Percentiles rank a stretch among this genome's conserved stretches.
phyloP scores from a whole-genome alignment of 495 filamentous ascomycete species.

The Talaromyces trachyspermus region DNA sequence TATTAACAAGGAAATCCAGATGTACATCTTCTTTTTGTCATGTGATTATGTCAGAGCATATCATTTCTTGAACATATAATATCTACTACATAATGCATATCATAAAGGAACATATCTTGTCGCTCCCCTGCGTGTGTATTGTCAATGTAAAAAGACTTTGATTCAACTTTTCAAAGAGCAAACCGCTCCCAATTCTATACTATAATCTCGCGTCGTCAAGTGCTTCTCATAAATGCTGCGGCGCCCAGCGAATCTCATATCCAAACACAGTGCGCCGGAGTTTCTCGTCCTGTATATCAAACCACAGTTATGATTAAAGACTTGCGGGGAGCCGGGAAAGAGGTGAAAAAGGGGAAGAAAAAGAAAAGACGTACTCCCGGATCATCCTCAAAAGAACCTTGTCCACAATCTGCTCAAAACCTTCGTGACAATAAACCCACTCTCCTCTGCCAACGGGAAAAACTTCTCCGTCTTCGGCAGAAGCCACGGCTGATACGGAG shows the following conservation, averaged over 20 bases:
- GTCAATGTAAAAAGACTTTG: no score
- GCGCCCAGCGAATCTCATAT: conserved; percentile 47
- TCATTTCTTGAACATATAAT: not conserved
- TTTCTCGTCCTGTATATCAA: conserved; percentile 48
- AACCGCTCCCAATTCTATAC: no score
- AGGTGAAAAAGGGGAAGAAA: not conserved
- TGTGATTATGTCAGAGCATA: not conserved
- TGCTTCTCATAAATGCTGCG: no score
- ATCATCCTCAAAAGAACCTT: conserved; percentile 84
- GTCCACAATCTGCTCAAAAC: conserved; percentile 75
- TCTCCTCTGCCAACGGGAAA: conserved; percentile 63
- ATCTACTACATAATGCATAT: not conserved
- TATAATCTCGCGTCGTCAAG: not conserved
- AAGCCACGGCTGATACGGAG: conserved; percentile 87
- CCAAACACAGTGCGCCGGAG: conserved; percentile 75
- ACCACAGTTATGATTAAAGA: not conserved
- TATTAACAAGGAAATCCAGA: not conserved
- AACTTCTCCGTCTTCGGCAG: conserved; percentile 75
- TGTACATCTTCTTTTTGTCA: conserved; percentile 9
- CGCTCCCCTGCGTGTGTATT: no score
- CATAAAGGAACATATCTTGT: no score
- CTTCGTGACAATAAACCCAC: conserved; percentile 67
- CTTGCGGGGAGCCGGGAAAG: no score
- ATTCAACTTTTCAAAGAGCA: no score
- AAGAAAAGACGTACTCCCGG: conserved; percentile 50